phyloP scores from a whole-genome alignment of 306 rosid species.

The Gynostemma pentaphyllum region DNA sequence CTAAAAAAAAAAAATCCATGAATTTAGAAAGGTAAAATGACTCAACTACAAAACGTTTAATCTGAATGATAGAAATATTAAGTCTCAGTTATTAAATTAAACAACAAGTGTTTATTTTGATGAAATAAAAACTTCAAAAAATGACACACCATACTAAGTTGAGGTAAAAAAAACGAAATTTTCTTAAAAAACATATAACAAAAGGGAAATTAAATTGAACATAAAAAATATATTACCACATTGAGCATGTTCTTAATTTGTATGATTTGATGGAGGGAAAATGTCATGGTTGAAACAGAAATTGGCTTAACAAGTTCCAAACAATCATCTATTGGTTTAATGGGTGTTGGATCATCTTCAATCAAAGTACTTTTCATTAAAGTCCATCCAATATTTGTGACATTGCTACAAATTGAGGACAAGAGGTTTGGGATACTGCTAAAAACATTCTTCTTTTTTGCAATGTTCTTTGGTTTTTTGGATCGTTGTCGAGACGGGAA shows the following conservation, averaged over 20 bases:
- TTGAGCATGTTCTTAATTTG: conserved; percentile 41
- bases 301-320: conserved; percentile 23
- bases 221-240: conserved; percentile 26
- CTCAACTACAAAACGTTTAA: too few species aligned
- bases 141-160: too few species aligned
- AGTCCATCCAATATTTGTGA: conserved; percentile 32
- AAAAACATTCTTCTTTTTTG: neutral
- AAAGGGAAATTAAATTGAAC: neutral
- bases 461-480: neutral
- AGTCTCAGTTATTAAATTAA: too few species aligned
- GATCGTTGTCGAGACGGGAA: conserved; percentile 30
- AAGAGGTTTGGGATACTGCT: conserved; percentile 7
- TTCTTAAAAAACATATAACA: neutral
- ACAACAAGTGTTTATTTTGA: too few species aligned
- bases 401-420: conserved; percentile 20
- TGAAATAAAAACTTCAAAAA: too few species aligned
- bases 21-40: too few species aligned
- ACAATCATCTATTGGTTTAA: conserved; percentile 26
- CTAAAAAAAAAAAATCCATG: too few species aligned
- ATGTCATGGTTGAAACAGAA: conserved; percentile 21
- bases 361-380: conserved; percentile 24
- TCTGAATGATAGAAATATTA: too few species aligned
- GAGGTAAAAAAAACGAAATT: too few species aligned
- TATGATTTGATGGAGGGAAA: conserved; percentile 40
- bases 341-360: conserved; percentile 44